Evolutionary conservation across 1,139 yeast species (phyloP), one percentile per base, ranked within the genome.

Genomic region (Yamadazyma triangularis): DNA sequence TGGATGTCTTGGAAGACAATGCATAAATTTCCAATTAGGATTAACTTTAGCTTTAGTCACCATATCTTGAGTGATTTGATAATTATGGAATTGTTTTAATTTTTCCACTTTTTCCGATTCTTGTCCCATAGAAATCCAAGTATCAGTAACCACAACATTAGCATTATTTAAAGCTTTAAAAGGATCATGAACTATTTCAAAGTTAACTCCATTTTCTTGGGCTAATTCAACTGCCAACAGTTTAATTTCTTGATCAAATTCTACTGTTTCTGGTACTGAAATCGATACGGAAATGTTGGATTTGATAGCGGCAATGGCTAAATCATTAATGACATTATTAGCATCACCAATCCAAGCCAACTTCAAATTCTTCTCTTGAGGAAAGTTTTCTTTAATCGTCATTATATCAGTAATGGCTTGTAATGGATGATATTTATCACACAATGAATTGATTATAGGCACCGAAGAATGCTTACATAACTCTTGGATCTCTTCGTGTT

Each of bases 91-190:
- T 59, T 87, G 91, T 51, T 79, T 68, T 47, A 91, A 64, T 42
- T 89, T 85, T 36, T 70, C 65, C 27, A 56, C 67, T 45, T 78
- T 84, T 56, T 89, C 91, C 6, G 73, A 61, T 57, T 91, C 98
- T 64, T 91, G 91, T 37, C 98, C 98, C 98, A 91, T 91, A 1
- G 97, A 89, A 23, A 91, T 79, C 80, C 95, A 91, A 4, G 98
- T 91, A 49, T 91, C 98, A n/a, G 98, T 91, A 29, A 91, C 98
- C 14, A 91, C 58, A 24, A 91, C 68, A 51, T 89, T 77, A 3
- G 98, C 88, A 40, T 70, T 67, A 32, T 70, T 66, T 35, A 87
- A 76, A 1, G 97, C 96, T 12, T 52, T 64, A 12, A 62, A 49
- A 3, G 98, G 94, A 47, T 85, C 87, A 46, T 81, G 77, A 4